Evolutionary conservation across 1,284 basidiomycete species (phyloP), one percentile per base, ranked within the genome.

Genomic region (Rhodotorula sp.): DNA sequence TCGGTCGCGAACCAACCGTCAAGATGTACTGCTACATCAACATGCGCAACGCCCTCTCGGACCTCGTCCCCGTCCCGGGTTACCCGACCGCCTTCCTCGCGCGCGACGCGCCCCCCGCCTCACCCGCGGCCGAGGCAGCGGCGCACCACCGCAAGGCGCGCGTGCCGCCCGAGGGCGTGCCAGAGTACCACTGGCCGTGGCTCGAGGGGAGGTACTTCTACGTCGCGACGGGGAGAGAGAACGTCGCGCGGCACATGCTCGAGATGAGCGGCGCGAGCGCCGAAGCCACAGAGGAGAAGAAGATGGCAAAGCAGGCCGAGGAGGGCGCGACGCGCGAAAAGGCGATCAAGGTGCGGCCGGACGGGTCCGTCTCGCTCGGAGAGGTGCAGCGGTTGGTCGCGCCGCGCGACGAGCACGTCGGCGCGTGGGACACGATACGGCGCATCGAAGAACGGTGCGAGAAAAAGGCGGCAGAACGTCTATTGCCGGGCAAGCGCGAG

Each of bases 1-100:
- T 76, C 42, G 72, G 72, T 0, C 60, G 70, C 4, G 70, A 71
- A 41, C 67, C 74, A 7, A 42, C 59, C 17, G 52, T 53, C 4
- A 60, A 67, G 10, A 67, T 68, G 68, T 69, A 68, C 41, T 76
- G 75, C 69, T 76, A 74, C 69, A n/a, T 76, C 48, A 76, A 76
- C 62, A 65, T 74, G 41, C 66, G 73, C 34, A 63, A 71, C 53
- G 56, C 66, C 8, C 66, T 76, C 59, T 44, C 44, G 21, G 65
- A 67, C 41, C 53, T 76, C 48, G 55, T 66, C n/a, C 70, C 73
- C 60, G 70, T 76, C 17, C 70, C 73, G 1, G 69, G 71, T 21
- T 44, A 56, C 14, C 68, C 64, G 34, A 63, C 62, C 67, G 70
- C 72, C n/a, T 76, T 70, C 61, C 25, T 73, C 61, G 72, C 69